Percentiles rank a stretch among this genome's conserved stretches.
Conservation (phyloP, 2,329 filamentous ascomycete genomes). For the Epichloe aotearoae region DNA sequence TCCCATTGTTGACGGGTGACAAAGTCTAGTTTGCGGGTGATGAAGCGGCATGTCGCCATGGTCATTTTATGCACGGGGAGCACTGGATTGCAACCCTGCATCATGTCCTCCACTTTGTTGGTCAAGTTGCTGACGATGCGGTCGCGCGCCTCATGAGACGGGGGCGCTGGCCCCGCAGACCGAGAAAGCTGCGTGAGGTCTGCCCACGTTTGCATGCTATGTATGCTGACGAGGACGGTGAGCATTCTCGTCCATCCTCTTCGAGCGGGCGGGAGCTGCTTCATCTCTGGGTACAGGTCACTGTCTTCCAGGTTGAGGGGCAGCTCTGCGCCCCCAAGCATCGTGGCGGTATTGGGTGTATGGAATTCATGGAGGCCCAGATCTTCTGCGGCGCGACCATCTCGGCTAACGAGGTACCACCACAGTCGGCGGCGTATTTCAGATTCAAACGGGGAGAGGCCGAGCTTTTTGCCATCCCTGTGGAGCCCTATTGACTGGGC, state of each 20-base stretch:
- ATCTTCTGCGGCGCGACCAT: constrained; percentile 39
- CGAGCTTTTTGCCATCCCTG: constrained; percentile 31
- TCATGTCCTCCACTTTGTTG: constrained; percentile 19
- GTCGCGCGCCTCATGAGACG: constrained; percentile 15
- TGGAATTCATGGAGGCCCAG: constrained; percentile 27
- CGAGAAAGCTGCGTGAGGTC: constrained; percentile 12
- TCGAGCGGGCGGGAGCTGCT: constrained; percentile 19
- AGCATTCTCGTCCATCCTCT: constrained; percentile 45
- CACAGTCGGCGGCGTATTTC: constrained; percentile 44
- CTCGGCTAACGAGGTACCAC: constrained; percentile 38
- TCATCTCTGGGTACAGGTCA: constrained; percentile 32
- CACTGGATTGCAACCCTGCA: constrained; percentile 33
- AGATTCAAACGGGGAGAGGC: constrained; percentile 37
- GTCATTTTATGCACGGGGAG: constrained; percentile 29
- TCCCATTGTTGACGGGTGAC: constrained; percentile 17
- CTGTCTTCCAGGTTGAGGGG: constrained; percentile 43
- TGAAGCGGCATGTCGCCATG: constrained; percentile 14
- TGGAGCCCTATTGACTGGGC: constrained; percentile 41
- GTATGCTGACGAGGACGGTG: constrained; percentile 38
- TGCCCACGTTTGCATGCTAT: constrained; percentile 24
- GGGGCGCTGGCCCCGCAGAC: background rate
- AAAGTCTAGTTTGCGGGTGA: constrained; percentile 23
- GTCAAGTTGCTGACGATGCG: constrained; percentile 24
- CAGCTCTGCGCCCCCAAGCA: constrained; percentile 29
- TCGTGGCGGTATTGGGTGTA: background rate